phyloP scores from a whole-genome alignment of 495 filamentous ascomycete genomes.

The Penicillium bovifimosum region DNA sequence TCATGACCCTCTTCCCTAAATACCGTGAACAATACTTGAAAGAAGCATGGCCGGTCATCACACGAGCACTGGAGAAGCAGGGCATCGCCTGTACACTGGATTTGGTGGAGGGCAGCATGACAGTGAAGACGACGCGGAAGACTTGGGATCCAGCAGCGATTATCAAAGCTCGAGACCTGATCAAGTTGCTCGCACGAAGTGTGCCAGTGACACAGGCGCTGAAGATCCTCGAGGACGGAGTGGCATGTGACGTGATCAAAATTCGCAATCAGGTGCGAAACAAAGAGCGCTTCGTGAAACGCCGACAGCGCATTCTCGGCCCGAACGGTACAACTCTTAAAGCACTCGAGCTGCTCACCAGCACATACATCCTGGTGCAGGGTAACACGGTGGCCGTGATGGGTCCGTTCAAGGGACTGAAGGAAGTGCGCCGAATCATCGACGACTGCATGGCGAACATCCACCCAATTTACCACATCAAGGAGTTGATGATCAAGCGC shows the following conservation, averaged over 20 bases:
- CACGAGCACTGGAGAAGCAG: slow-evolving; percentile 71
- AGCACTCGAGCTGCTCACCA: slow-evolving; percentile 89
- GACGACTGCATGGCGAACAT: slow-evolving; percentile 97
- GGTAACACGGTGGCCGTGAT: slow-evolving; percentile 93
- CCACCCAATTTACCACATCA: slow-evolving; percentile 90
- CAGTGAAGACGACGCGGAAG: slow-evolving; percentile 88
- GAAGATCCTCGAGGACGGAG: slow-evolving; percentile 87
- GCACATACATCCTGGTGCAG: slow-evolving; percentile 92
- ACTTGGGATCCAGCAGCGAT: slow-evolving; percentile 94
- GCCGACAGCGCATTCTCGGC: slow-evolving; percentile 85
- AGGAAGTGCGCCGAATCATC: slow-evolving; percentile 84
- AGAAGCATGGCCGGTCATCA: slow-evolving; percentile 83
- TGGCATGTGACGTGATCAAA: slow-evolving; percentile 92
- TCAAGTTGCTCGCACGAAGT: slow-evolving; percentile 85
- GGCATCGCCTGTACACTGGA: slow-evolving; percentile 86
- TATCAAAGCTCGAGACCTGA: slow-evolving; percentile 87
- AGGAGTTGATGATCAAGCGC: slow-evolving; percentile 98
- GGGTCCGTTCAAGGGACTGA: slow-evolving; percentile 87
- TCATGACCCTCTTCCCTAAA: slow-evolving; percentile 90
- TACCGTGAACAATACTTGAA: slow-evolving; percentile 93
- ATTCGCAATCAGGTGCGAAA: slow-evolving; percentile 84
- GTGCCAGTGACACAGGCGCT: slow-evolving; percentile 85
- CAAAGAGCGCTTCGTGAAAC: slow-evolving; percentile 96
- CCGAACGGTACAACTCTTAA: slow-evolving; percentile 82
- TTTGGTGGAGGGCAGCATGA: slow-evolving; percentile 93